Base-by-base conservation (phyloP, 2,329 filamentous ascomycete genomes). In the Xylaria hypoxylon region DNA sequence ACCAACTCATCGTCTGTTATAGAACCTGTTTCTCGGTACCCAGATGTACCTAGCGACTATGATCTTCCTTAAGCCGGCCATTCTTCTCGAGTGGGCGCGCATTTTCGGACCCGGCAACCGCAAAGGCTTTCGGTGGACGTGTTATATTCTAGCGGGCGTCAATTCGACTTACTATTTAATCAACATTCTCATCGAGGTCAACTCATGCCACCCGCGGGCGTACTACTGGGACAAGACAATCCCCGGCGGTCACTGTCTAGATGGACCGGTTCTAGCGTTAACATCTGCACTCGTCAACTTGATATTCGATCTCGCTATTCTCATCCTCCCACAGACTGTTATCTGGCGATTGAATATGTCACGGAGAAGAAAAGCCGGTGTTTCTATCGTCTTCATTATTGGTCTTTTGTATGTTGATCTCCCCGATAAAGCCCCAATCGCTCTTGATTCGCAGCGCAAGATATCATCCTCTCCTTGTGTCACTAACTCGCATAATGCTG, bases 31-130 rank as follows among this genome's bases (percentile, higher is more conserved):
- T 33, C 38, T 42, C 38, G 53, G 33, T 2, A 56, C 24, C 6
- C 38, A 44, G 53, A 42, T 56, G 35, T 56, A 56, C 24, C 35
- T 31, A 2, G 53, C 38, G 2, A 44, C 15, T 7, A 64, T 64
- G 61, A 53, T 62, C 22, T 45, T 47, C 8, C 15, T 82, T 58
- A 83, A 83, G 62, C 74, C 74, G 2, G 78, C 79, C 24, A 81
- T 84, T 50, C 74, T 82, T n/a, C 47, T 81, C 10, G 79, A 83
- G 56, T 83, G 81, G 81, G 73, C 72, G 15, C 72, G 75, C 28
- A 35, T 70, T 59, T 47, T 71, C 51, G 10, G 77, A 71, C 31
- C 73, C 73, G 67, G 70, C 8, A 55, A 17, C 3, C 44, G 42
- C 6, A 71, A 62, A 52, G 42, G 17, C 17, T 74, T 74, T 48